Conservation (phyloP, 352 stramenopile genomes). For the Phytophthora citrophthora region DNA sequence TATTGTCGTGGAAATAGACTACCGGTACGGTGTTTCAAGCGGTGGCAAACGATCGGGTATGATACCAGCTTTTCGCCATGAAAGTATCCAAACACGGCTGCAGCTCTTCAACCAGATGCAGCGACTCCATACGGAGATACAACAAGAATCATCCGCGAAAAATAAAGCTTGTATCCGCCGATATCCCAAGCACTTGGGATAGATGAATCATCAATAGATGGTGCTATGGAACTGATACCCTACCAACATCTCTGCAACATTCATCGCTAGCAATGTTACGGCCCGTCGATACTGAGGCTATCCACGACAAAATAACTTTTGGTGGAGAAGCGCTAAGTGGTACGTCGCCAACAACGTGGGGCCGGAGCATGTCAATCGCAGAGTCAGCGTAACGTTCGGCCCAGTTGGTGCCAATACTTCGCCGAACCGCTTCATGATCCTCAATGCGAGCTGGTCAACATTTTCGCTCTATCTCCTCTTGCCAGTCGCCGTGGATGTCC, state of each 20-base stretch:
- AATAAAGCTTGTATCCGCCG: neutral
- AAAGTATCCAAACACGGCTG: slow-evolving; percentile 13
- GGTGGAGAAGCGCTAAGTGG: slow-evolving; percentile 7
- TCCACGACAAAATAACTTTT: slow-evolving; percentile 14
- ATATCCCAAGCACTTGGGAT: neutral
- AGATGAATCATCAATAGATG: neutral
- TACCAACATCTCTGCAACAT: neutral
- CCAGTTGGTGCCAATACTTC: slow-evolving; percentile 3
- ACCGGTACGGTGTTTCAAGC: neutral
- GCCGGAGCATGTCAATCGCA: slow-evolving; percentile 7
- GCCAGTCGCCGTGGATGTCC: slow-evolving; percentile 4
- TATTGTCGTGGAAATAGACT: too few relatives aligned
- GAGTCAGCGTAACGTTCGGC: slow-evolving; percentile 8
- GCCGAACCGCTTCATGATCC: neutral
- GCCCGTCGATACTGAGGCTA: neutral
- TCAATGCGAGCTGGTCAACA: slow-evolving; percentile 13
- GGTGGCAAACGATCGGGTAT: neutral
- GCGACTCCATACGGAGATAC: slow-evolving; percentile 1
- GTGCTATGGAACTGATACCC: neutral
- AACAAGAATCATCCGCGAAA: neutral
- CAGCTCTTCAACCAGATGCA: slow-evolving; percentile 11
- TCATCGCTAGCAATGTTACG: neutral
- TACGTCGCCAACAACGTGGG: slow-evolving; percentile 4
- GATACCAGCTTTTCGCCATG: neutral
- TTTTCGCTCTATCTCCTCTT: slow-evolving; percentile 6